Percentiles rank a stretch among this genome's conserved stretches.
Evolutionary conservation across 345 rosid genomes (phyloP).

Genomic region (Lepidium africanum): DNA sequence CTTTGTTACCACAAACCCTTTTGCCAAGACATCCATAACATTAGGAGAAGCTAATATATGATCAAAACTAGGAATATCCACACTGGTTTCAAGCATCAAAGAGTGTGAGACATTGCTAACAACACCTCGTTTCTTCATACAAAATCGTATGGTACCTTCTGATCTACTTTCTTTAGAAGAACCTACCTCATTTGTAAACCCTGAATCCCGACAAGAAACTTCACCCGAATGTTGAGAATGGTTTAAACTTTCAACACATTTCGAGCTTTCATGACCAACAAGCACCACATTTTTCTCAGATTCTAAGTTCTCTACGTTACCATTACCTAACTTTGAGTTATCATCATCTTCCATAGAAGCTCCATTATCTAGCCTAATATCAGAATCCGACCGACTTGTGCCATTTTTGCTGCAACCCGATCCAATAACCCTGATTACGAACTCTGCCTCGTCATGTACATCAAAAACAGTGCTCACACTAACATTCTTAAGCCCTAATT

Average conservation of each 20-base stretch:
- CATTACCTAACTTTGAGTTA: slow-evolving; percentile 16
- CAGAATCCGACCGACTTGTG: slow-evolving; percentile 13
- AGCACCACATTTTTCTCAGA: slow-evolving; percentile 2
- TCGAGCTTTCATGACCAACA: not conserved
- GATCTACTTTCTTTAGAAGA: not conserved
- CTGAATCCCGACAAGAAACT: not conserved
- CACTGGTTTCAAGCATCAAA: slow-evolving; percentile 13
- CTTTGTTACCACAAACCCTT: slow-evolving; percentile 59
- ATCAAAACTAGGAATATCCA: slow-evolving; percentile 26
- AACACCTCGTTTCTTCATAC: slow-evolving; percentile 40
- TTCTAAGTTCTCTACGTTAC: not conserved
- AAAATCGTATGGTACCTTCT: slow-evolving; percentile 17
- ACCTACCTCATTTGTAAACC: not conserved
- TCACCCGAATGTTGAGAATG: not conserved
- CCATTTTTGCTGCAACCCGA: slow-evolving; percentile 13
- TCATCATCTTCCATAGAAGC: slow-evolving; percentile 8
- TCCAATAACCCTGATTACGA: slow-evolving; percentile 36
- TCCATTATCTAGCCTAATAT: not conserved
- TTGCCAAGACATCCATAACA: slow-evolving; percentile 38
- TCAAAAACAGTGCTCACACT: slow-evolving; percentile 48
- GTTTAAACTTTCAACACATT: slow-evolving; percentile 3
- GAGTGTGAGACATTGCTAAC: slow-evolving; percentile 23
- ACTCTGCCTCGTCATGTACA: slow-evolving; percentile 47
- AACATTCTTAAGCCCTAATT: slow-evolving; percentile 60
- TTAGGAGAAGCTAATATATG: slow-evolving; percentile 34